Evolutionary conservation across 371 early-diverging fungal species (phyloP), one percentile per base, ranked within the genome.

Genomic region (Massospora cicadina): DNA sequence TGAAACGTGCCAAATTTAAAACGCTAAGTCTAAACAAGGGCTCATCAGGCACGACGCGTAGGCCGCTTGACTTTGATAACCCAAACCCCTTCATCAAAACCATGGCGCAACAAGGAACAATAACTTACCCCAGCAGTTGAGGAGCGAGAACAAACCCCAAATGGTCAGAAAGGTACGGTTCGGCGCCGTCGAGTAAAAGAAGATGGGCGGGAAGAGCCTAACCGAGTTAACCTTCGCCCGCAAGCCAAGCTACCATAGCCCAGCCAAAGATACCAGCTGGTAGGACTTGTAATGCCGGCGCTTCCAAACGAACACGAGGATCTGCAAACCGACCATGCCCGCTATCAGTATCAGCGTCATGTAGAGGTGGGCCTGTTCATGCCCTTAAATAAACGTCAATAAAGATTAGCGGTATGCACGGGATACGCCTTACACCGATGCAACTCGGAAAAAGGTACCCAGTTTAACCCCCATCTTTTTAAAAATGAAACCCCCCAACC

Each of bases 311-410:
- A 87, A 68, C 68, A 91, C 78, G 5, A 82, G 65, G 58, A 88
- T 78, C 70, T 91, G 92, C 59, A 82, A 84, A 25, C 78, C 76
- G 65, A 89, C 75, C 29, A 91, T 71, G 13, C 82, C 72, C 65
- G 75, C 76, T 26, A 91, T 67, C 29, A 91, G 76, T 67, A 91
- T 89, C 65, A 88, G 63, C 7, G 83, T 83, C 92, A 89, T 91
- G 33, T 61, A 59, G 1, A 65, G 28, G 58, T 69, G 70, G 27
- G 60, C 63, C n/a, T 53, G 27, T 21, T 69, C 67, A 33, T 65
- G 70, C 24, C 69, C 69, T 65, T 57, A 5, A 43, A 43, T 10
- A 43, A 17, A 43, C 17, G 43, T n/a, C n/a, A n/a, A n/a, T n/a
- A n/a, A n/a, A n/a, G n/a, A n/a, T n/a, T n/a, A n/a, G n/a, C n/a